These are phyloP conservation scores for Paramarasmius palmivorus DNA, from an alignment of 1,284 basidiomycete genomes.

Conservation along the genomic window DNA sequence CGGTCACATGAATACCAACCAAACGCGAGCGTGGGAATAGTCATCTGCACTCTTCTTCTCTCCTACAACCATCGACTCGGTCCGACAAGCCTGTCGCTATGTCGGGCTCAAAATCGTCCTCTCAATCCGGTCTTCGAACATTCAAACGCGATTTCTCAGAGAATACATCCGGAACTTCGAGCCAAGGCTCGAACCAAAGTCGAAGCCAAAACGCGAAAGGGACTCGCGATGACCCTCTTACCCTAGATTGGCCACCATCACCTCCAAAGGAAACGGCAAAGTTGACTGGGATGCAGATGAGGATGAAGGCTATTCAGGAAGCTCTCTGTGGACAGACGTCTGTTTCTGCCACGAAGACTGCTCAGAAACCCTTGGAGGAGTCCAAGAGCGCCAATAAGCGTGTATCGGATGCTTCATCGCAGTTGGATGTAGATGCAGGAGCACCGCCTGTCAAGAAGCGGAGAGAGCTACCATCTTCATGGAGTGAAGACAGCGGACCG, in stretches of 20 bases:
- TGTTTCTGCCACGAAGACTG: conserved; percentile 15
- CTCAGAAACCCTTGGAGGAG: conserved; percentile 27
- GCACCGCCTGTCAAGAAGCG: conserved; percentile 47
- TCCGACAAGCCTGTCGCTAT: background rate
- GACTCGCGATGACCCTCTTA: conserved; percentile 11
- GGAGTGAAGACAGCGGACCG: conserved; percentile 30
- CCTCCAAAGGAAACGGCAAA: conserved; percentile 27
- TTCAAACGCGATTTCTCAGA: conserved; percentile 22
- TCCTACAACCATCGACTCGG: background rate
- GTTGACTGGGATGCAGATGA: conserved; percentile 38
- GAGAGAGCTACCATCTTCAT: conserved; percentile 52
- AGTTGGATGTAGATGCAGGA: conserved; percentile 26
- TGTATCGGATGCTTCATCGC: conserved; percentile 28
- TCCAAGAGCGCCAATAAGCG: conserved; percentile 47
- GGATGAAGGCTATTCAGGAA: conserved; percentile 56
- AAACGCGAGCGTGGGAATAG: conserved; percentile 3
- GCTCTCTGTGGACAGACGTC: conserved; percentile 36
- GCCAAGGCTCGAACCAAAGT: background rate
- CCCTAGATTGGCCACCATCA: conserved; percentile 36
- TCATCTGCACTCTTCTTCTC: background rate
- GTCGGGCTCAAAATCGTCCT: conserved; percentile 7
- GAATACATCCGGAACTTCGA: background rate
- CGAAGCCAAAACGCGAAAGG: background rate
- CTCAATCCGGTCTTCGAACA: conserved; percentile 15
- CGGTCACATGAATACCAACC: background rate